Conservation (phyloP, 345 rosid genomes). For the Citrus trifoliata region DNA sequence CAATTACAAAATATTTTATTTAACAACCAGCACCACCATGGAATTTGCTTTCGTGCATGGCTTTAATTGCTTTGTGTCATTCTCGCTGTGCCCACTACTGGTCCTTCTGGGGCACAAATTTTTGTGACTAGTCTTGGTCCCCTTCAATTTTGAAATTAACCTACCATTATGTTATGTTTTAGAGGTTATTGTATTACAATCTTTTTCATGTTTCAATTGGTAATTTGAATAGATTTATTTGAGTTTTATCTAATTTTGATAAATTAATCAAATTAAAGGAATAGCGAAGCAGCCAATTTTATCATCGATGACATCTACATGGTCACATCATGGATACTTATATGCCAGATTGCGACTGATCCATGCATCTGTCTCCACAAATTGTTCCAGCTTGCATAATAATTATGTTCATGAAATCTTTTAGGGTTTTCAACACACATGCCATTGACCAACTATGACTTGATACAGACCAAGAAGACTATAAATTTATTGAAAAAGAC, state of each 20-base stretch:
- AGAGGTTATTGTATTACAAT: too few species aligned
- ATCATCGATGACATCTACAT: neutral
- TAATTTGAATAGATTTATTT: too few species aligned
- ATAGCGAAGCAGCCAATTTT: too few species aligned
- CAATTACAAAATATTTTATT: neutral
- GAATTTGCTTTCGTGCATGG: conserved; percentile 15
- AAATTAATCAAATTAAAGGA: too few species aligned
- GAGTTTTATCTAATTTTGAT: too few species aligned
- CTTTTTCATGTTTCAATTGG: too few species aligned
- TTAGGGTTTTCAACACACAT: neutral
- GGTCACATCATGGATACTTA: conserved; percentile 3
- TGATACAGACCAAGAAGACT: neutral
- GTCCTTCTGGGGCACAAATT: conserved; percentile 13
- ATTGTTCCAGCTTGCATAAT: neutral
- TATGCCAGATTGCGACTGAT: neutral
- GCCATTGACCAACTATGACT: conserved; percentile 2
- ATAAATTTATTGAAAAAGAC: neutral
- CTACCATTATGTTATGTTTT: too few species aligned
- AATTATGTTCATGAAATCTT: neutral
- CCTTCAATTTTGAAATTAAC: too few species aligned
- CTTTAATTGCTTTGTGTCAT: neutral
- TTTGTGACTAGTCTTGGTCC: conserved; percentile 2
- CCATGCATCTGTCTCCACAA: neutral
- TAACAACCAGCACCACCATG: conserved; percentile 7
- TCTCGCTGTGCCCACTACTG: neutral